These are phyloP conservation scores for Apophysomyces variabilis DNA, from an alignment of 371 early-diverging fungal species.

Conservation along the genomic window DNA sequence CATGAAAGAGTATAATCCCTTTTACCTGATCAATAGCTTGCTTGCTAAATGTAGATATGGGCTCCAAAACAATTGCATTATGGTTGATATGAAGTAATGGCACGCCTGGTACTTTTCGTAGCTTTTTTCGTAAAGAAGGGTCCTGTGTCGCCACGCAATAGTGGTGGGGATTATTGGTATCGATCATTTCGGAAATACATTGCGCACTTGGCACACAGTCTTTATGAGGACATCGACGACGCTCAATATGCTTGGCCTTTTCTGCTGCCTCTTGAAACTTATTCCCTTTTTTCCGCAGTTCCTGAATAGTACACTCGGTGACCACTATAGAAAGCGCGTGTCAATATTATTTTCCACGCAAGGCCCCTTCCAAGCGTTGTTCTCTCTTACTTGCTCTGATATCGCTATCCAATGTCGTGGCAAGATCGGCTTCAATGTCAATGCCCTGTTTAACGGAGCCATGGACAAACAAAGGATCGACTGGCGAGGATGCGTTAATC, in stretches of 20 bases:
- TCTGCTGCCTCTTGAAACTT: constrained; percentile 62
- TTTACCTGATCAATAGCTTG: constrained; percentile 47
- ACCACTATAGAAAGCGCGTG: constrained; percentile 59
- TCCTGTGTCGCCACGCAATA: constrained; percentile 88
- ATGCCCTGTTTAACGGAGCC: background rate
- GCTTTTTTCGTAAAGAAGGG: constrained; percentile 59
- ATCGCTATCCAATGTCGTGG: background rate
- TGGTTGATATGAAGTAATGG: constrained; percentile 86
- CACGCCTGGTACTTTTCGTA: constrained; percentile 80
- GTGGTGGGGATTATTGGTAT: constrained; percentile 71
- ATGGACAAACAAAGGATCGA: background rate
- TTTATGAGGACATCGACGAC: constrained; percentile 79
- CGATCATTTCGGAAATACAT: constrained; percentile 79
- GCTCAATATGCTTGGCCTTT: constrained; percentile 72
- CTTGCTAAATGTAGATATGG: constrained; percentile 61
- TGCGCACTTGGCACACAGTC: constrained; percentile 67
- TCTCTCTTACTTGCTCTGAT: background rate
- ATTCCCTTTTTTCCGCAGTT: constrained; percentile 69
- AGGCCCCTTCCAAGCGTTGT: background rate
- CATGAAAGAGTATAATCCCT: no score
- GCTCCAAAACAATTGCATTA: constrained; percentile 82
- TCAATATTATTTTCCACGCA: background rate
- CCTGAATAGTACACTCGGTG: constrained; percentile 79
- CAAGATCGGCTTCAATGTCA: background rate
- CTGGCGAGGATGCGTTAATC: background rate